These are phyloP conservation scores for Echinosophora koreensis DNA, from an alignment of 306 rosid genomes.

Conservation along the genomic window DNA sequence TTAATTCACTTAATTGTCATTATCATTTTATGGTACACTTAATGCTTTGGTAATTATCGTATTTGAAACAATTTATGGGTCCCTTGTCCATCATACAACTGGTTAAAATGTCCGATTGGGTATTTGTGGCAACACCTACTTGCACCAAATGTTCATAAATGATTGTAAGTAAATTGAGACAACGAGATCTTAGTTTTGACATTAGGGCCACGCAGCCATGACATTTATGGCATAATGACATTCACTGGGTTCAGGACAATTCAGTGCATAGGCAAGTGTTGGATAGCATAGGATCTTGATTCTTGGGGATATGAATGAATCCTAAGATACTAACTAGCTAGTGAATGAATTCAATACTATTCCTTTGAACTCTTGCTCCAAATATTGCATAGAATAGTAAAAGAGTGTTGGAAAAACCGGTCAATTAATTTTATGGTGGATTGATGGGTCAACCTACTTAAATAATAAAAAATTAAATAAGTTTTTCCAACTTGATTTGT, in stretches of 20 bases:
- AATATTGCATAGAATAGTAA: not conserved
- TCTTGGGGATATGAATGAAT: not conserved
- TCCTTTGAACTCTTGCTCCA: not conserved
- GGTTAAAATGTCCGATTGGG: constrained; percentile 30
- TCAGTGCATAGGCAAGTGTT: not conserved
- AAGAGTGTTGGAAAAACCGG: too few relatives aligned
- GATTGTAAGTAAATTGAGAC: not conserved
- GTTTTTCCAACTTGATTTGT: too few relatives aligned
- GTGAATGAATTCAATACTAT: not conserved
- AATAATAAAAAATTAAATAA: too few relatives aligned
- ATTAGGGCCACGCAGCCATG: constrained; percentile 14
- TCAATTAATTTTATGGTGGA: too few relatives aligned
- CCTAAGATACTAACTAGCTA: not conserved
- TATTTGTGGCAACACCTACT: constrained; percentile 27
- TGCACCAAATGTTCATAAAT: constrained; percentile 35
- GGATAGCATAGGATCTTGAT: not conserved
- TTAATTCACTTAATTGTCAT: constrained; percentile 32
- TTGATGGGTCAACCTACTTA: too few relatives aligned
- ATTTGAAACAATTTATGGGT: constrained; percentile 12
- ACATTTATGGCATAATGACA: not conserved
- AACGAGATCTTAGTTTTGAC: constrained; percentile 17
- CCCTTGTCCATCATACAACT: not conserved
- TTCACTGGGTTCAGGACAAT: not conserved
- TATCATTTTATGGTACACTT: constrained; percentile 6
- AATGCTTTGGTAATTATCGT: constrained; percentile 23